Evolutionary conservation across 352 stramenopile species (phyloP).

Genomic region (Phytophthora sojae): DNA sequence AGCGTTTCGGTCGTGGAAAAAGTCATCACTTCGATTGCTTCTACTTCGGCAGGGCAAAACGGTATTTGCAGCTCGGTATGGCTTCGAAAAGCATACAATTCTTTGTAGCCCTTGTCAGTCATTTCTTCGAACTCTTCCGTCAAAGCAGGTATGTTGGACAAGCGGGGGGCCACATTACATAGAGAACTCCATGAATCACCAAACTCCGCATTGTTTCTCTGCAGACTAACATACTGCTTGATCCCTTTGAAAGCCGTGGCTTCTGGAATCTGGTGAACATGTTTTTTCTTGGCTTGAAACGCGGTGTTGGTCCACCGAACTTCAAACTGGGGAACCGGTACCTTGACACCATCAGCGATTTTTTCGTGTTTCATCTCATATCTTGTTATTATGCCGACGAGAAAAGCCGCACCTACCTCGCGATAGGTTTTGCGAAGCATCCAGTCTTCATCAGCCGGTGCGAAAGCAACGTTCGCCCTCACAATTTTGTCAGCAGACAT

Average conservation of each 20-base stretch:
- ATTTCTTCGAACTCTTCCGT: not conserved
- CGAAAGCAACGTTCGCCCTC: no score
- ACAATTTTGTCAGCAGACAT: no score
- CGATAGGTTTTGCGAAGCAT: not conserved
- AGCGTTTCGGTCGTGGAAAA: no score
- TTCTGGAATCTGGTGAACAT: not conserved
- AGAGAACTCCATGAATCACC: not conserved
- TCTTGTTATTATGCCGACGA: not conserved
- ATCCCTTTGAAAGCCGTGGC: not conserved
- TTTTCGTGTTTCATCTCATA: not conserved
- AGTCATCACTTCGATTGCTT: not conserved
- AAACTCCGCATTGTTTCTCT: not conserved
- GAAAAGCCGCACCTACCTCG: not conserved
- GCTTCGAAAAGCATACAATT: not conserved
- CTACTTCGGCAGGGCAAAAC: not conserved
- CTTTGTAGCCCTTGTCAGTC: not conserved
- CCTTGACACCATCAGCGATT: not conserved
- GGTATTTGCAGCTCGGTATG: not conserved
- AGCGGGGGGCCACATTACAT: not conserved
- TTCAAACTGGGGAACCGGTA: not conserved
- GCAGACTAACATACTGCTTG: not conserved
- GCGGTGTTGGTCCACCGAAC: not conserved
- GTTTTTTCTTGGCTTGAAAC: not conserved
- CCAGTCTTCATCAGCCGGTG: not conserved
- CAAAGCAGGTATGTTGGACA: not conserved